Conservation (phyloP, 2,329 filamentous ascomycete species). For the Gliomastix tumulicola region DNA sequence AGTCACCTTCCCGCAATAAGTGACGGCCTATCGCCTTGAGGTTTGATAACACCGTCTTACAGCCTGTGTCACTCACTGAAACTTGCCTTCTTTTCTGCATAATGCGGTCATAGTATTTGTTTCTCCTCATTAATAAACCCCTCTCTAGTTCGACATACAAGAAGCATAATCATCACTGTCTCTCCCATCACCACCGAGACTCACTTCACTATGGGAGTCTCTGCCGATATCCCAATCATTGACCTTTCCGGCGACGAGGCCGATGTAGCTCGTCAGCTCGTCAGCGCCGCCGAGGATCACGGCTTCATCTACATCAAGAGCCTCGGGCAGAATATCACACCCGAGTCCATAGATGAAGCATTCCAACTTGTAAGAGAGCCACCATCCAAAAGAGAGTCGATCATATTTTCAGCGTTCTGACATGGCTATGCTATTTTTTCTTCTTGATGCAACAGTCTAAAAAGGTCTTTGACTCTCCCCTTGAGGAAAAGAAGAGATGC, state of each 20-base stretch:
- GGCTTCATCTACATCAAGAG: constrained; percentile 90
- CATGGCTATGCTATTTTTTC: no score
- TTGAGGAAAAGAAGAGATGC: constrained; percentile 66
- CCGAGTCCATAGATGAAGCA: constrained; percentile 57
- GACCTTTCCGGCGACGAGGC: constrained; percentile 59
- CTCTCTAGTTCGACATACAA: no score
- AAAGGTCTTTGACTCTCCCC: constrained; percentile 63
- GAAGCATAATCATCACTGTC: no score
- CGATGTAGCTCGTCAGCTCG: constrained; percentile 59
- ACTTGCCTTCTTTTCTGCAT: no score
- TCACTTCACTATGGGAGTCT: constrained; percentile 11
- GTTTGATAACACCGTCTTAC: no score
- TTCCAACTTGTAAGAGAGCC: constrained; percentile 60
- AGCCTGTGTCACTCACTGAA: no score
- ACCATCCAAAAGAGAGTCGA: background rate
- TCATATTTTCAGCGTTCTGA: background rate
- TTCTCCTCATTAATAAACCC: no score
- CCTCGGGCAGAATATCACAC: constrained; percentile 60
- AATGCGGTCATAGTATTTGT: no score
- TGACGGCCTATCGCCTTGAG: no score
- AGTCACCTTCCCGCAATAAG: no score
- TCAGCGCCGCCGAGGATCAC: constrained; percentile 73
- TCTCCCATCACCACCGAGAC: no score
- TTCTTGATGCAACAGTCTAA: constrained; percentile 48
- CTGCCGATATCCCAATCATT: constrained; percentile 67